Base-by-base conservation (phyloP, 345 rosid genomes). In the Geranium rotundifolium region DNA sequence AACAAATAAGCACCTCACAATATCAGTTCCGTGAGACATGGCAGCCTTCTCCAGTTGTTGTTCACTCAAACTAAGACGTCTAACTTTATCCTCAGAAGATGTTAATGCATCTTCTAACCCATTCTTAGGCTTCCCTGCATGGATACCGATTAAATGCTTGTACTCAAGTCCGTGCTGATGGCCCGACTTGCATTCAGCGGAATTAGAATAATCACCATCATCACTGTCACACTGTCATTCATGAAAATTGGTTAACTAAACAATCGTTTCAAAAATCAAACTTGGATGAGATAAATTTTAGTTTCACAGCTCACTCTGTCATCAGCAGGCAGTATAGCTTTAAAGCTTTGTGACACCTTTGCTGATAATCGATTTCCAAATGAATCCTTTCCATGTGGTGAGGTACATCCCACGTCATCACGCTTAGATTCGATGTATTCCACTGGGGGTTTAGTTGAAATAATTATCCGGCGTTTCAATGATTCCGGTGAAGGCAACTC, bases 391-490 rank as follows among this genome's bases (percentile, higher is more conserved):
- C 73, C 73, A 39, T 46, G 67, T 34, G 70, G 76, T 61, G 82
- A 78, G 61, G 13, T 57, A 50, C 17, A 69, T 39, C 67, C 82
- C 56, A 73, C 75, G 17, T 72, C 81, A 55, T 83, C 70, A 23
- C 58, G 17, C 57, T 74, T 82, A 2, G 74, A 72, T 70, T 87
- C 87, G 12, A 82, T 91, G 69, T 84, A 88, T 72, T 93, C 97
- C 71, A 83, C 86, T 19, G 99, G 99, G 0, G 87, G 99, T 68
- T 93, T 93, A 16, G 99, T 93, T 34, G 99, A 93, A 63, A 93
- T 86, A n/a, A 93, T 79, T 41, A 93, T 79, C 58, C 81, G 83
- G 59, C 70, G 68, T 76, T 77, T 82, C 67, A 93, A 27, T 19
- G 85, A 84, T 66, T 86, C 85, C 1, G 99, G 97, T 16, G 97